Conservation (phyloP, 2,329 filamentous ascomycete species). For the Ceratocystis ficicola region DNA sequence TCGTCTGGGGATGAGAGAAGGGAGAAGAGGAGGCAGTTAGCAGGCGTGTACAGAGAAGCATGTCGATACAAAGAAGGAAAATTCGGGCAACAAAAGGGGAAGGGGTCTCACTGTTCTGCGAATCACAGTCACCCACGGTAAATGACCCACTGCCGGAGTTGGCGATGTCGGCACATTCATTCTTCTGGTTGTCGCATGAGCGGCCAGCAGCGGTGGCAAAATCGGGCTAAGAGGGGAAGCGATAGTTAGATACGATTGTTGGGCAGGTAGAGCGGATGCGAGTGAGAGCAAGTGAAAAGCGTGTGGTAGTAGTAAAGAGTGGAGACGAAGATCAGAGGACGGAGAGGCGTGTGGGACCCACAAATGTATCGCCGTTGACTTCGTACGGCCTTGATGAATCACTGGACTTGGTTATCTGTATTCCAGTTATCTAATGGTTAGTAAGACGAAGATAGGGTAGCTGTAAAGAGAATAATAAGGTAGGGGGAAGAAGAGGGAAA, state of each 20-base stretch:
- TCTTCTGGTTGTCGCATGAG: slow-evolving; percentile 40
- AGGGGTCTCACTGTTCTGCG: slow-evolving; percentile 33
- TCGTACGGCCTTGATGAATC: slow-evolving; percentile 33
- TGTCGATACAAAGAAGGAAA: not conserved
- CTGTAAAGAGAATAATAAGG: not conserved
- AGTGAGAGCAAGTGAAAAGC: not conserved
- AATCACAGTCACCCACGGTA: slow-evolving; percentile 35
- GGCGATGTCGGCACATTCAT: slow-evolving; percentile 35
- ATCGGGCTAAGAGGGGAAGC: slow-evolving; percentile 29
- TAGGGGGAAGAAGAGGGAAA: not conserved
- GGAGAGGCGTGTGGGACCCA: slow-evolving; percentile 25
- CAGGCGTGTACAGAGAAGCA: not conserved
- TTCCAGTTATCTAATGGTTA: no score
- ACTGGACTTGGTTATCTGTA: slow-evolving; percentile 33
- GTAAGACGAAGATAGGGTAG: not conserved
- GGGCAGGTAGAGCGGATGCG: not conserved
- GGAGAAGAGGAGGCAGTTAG: not conserved
- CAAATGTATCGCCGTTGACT: slow-evolving; percentile 36
- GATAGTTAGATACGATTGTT: not conserved
- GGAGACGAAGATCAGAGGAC: not conserved
- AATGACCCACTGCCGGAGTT: slow-evolving; percentile 31
- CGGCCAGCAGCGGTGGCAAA: slow-evolving; percentile 34
- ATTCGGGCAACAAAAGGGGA: not conserved
- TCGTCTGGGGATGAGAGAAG: slow-evolving; percentile 27
- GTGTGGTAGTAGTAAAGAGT: slow-evolving; percentile 8